Conservation (phyloP, 2,329 filamentous ascomycete species). For the Neoscytalidium dimidiatum region DNA sequence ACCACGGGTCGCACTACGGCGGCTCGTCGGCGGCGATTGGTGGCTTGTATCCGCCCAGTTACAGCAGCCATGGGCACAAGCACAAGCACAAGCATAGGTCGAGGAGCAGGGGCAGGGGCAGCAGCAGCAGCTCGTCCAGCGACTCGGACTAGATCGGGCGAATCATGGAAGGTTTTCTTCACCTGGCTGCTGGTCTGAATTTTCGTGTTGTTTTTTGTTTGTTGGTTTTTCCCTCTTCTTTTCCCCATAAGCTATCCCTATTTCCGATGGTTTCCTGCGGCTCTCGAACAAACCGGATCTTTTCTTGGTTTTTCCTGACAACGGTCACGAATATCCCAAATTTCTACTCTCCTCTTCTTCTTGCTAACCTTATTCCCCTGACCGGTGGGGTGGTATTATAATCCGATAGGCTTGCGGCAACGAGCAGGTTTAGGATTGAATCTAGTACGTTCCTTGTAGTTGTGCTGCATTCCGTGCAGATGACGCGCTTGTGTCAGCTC, state of each 20-base stretch:
- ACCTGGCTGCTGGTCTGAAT: no score
- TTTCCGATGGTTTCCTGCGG: no score
- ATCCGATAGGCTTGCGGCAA: background rate
- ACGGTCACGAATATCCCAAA: constrained; percentile 4
- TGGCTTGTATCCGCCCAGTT: constrained; percentile 35
- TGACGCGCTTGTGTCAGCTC: background rate
- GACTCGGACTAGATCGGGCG: constrained; percentile 34
- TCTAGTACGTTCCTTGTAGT: background rate
- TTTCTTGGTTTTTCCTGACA: background rate
- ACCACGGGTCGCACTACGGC: constrained; percentile 27
- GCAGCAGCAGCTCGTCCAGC: constrained; percentile 35
- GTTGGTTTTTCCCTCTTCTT: no score
- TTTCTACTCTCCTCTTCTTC: background rate
- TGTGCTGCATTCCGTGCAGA: background rate
- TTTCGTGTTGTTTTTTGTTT: background rate
- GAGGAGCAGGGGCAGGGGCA: constrained; percentile 32
- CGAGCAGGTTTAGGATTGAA: background rate
- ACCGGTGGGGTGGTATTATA: background rate
- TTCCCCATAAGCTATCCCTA: no score
- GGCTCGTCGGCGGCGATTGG: constrained; percentile 37
- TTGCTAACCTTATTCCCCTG: background rate
- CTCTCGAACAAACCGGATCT: no score
- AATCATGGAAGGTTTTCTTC: no score
- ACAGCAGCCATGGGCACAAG: constrained; percentile 26
- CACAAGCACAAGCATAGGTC: constrained; percentile 30